Conservation (phyloP, 108 stramenopile species). For the Nitzschia inconspicua region DNA sequence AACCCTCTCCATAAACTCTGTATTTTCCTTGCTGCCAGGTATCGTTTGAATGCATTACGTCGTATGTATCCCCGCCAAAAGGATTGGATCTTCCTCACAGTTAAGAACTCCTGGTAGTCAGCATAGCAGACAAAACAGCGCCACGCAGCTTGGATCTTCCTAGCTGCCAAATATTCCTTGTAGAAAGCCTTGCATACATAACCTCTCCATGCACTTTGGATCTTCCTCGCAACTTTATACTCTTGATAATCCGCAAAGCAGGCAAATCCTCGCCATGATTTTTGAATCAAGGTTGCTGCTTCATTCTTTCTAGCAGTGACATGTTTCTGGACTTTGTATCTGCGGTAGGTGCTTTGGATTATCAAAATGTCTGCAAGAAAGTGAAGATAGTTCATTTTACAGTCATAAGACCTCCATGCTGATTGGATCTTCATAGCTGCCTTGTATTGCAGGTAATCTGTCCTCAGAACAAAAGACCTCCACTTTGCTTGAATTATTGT, state of each 20-base stretch:
- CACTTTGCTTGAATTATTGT: neutral
- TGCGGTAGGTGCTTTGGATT: slow-evolving; percentile 60
- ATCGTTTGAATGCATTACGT: neutral
- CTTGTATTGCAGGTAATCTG: neutral
- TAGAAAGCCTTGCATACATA: neutral
- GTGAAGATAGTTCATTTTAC: slow-evolving; percentile 27
- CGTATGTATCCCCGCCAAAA: neutral
- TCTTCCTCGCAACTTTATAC: neutral
- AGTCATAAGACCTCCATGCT: neutral
- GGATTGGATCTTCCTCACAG: neutral
- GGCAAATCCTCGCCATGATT: slow-evolving; percentile 43
- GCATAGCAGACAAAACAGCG: neutral
- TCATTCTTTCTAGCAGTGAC: slow-evolving; percentile 3
- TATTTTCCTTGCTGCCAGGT: slow-evolving; percentile 20
- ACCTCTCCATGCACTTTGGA: slow-evolving; percentile 2
- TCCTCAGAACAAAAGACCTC: neutral
- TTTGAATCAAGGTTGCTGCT: slow-evolving; percentile 33
- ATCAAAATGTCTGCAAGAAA: slow-evolving; percentile 69
- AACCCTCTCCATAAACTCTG: slow-evolving; percentile 21
- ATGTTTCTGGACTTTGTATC: slow-evolving; percentile 34
- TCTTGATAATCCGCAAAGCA: slow-evolving; percentile 30
- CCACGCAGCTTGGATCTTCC: slow-evolving; percentile 25
- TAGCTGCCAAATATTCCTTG: slow-evolving; percentile 7
- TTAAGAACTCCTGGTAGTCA: neutral
- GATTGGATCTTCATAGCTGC: neutral